Percentiles rank a stretch among this genome's conserved stretches.
Evolutionary conservation across 345 rosid species (phyloP).

Genomic region (Kandelia obovata): DNA sequence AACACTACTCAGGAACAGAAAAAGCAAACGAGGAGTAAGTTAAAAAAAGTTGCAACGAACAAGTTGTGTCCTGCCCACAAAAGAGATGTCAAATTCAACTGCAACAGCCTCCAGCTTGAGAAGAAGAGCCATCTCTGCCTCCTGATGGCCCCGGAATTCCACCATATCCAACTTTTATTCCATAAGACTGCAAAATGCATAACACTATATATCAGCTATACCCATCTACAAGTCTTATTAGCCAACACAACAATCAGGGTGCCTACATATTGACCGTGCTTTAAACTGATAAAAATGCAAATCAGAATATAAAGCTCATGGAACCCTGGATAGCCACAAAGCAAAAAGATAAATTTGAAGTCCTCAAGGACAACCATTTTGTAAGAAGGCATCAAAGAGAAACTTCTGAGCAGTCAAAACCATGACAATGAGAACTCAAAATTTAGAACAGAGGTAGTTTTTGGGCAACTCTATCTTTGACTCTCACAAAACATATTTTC

Average conservation of each 20-base stretch:
- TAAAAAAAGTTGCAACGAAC: not conserved
- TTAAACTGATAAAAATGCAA: not conserved
- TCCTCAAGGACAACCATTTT: not conserved
- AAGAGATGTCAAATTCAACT: constrained; percentile 30
- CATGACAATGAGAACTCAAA: too few relatives aligned
- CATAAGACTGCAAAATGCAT: constrained; percentile 58
- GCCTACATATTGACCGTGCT: not conserved
- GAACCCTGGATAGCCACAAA: not conserved
- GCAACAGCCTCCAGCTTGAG: constrained; percentile 94
- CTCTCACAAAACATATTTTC: too few relatives aligned
- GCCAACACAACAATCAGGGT: not conserved
- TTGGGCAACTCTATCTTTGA: too few relatives aligned
- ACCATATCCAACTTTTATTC: constrained; percentile 95
- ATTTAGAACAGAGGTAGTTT: too few relatives aligned
- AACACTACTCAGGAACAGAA: constrained; percentile 2
- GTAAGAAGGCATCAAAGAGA: too few relatives aligned
- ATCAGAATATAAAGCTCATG: not conserved
- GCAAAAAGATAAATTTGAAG: not conserved
- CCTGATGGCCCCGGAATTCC: constrained; percentile 96
- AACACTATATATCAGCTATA: constrained; percentile 17
- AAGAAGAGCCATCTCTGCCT: constrained; percentile 71
- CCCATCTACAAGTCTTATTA: not conserved
- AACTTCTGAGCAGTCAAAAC: too few relatives aligned
- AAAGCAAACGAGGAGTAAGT: not conserved
- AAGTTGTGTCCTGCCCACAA: not conserved